Conservation (phyloP, 2,329 filamentous ascomycete species). For the Achaetomium macrosporum region DNA sequence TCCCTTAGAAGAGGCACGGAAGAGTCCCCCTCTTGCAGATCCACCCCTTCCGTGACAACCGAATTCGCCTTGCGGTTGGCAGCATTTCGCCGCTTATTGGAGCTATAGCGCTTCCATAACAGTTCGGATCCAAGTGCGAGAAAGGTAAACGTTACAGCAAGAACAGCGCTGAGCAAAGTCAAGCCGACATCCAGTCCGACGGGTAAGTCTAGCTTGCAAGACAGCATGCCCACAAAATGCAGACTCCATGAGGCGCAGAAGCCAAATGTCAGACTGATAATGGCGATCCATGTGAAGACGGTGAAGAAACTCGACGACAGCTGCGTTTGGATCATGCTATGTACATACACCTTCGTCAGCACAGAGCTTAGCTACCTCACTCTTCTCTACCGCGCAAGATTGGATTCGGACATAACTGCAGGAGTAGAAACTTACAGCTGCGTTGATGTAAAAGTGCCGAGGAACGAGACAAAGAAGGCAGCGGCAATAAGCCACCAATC, state of each 20-base stretch:
- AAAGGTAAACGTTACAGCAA: constrained; percentile 4
- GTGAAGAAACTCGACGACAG: constrained; percentile 4
- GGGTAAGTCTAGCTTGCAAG: constrained; percentile 4
- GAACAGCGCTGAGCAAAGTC: constrained; percentile 4
- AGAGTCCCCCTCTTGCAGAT: not conserved
- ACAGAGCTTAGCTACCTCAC: not conserved
- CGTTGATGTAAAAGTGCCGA: constrained; percentile 5
- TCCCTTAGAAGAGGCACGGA: not conserved
- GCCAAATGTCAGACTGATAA: constrained; percentile 5
- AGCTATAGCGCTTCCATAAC: constrained; percentile 5
- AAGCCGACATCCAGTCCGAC: constrained; percentile 2
- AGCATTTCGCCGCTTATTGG: not conserved
- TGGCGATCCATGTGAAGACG: constrained; percentile 2
- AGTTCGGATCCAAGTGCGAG: constrained; percentile 1
- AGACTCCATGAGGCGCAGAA: constrained; percentile 6
- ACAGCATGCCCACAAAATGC: constrained; percentile 6
- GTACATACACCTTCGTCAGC: not conserved
- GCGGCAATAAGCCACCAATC: constrained; percentile 3
- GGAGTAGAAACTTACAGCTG: constrained; percentile 1
- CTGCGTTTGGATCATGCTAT: constrained; percentile 7
- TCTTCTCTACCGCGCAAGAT: not conserved
- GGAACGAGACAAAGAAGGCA: constrained; percentile 6
- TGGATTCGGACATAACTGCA: not conserved
- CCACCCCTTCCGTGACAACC: not conserved
- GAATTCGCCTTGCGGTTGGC: not conserved